Evolutionary conservation across 371 early-diverging fungal species (phyloP), one percentile per base, ranked within the genome.

Genomic region (Ordospora pajunii): DNA sequence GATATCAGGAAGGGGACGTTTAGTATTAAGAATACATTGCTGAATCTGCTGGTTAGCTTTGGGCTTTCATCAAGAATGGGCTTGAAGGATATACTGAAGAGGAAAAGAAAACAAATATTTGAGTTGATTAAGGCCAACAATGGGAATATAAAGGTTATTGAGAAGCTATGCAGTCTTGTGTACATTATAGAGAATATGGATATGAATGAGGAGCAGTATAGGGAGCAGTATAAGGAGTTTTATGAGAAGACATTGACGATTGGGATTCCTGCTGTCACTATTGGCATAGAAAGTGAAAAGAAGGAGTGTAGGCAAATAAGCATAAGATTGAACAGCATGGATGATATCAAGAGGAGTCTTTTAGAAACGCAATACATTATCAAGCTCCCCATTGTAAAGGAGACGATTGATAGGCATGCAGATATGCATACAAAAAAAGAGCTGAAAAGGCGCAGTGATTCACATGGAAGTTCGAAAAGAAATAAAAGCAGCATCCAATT

Each of bases 21-120:
- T n/a, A 21, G 19, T 12, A 52, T 79, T 21, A 62, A 50, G 17
- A 19, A 54, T 11, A 12, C 12, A 67, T 48, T 74, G 12, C 40
- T 77, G 7, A 27, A 53, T 42, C n/a, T 72, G 19, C 32, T 76
- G 37, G 22, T 73, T 17, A 68, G 42, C 23, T n/a, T 78, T 17
- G 27, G 77, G 6, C 6, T 17, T 22, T 46, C 48, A 50, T 22
- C 37, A 37, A 63, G 21, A 11, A 17, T 52, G 21, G 45, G 44
- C 5, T 52, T 65, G 6, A 53, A 63, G 23, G 42, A 51, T 17
- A 42, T 32, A 51, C 22, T 69, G 44, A 52, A 46, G 14, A 19
- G 12, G 19, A 52, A 52, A 3, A 32, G 53, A 53, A 46, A 51
- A 37, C 27, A 69, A 25, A 37, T 69, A 9, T 37, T 43, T 22